These are phyloP conservation scores for Coniosporium apollinis DNA, from an alignment of 495 filamentous ascomycete genomes.

Conservation along the genomic window DNA sequence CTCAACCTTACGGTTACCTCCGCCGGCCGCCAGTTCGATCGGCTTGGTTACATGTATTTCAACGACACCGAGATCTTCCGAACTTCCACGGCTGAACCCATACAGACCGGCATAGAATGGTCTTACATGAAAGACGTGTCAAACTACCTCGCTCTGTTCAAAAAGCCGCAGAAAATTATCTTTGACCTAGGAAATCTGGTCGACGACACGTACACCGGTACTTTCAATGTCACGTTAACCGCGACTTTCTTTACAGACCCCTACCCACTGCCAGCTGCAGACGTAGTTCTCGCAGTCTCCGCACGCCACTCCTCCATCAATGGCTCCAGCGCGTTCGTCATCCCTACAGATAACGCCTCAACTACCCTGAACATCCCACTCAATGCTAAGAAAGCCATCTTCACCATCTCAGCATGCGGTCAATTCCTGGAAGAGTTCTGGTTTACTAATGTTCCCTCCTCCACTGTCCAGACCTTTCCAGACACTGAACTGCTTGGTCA, in stretches of 20 bases:
- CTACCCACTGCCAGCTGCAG: conserved; percentile 33
- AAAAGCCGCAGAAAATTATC: conserved; percentile 51
- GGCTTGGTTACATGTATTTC: conserved; percentile 64
- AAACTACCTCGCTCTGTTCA: conserved; percentile 51
- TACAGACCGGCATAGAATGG: conserved; percentile 47
- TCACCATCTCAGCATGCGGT: conserved; percentile 62
- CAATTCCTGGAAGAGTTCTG: conserved; percentile 76
- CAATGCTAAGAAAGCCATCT: conserved; percentile 50
- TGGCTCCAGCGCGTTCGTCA: conserved; percentile 45
- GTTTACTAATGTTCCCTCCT: conserved; percentile 66
- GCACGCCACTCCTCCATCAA: conserved; percentile 33
- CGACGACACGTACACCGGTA: conserved; percentile 57
- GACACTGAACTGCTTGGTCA: conserved; percentile 45
- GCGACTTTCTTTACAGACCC: conserved; percentile 52
- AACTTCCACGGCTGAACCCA: conserved; percentile 79
- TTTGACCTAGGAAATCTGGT: conserved; percentile 74
- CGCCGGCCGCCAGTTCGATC: conserved; percentile 60
- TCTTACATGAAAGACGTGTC: conserved; percentile 78
- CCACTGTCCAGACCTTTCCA: conserved; percentile 44
- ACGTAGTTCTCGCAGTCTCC: conserved; percentile 65
- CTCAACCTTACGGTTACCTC: conserved; percentile 73
- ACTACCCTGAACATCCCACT: conserved; percentile 41
- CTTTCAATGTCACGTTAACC: conserved; percentile 67
- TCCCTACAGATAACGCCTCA: conserved; percentile 49
- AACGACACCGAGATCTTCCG: conserved; percentile 70